Base-by-base conservation (phyloP, 352 stramenopile species). In the Pythium biforme region DNA sequence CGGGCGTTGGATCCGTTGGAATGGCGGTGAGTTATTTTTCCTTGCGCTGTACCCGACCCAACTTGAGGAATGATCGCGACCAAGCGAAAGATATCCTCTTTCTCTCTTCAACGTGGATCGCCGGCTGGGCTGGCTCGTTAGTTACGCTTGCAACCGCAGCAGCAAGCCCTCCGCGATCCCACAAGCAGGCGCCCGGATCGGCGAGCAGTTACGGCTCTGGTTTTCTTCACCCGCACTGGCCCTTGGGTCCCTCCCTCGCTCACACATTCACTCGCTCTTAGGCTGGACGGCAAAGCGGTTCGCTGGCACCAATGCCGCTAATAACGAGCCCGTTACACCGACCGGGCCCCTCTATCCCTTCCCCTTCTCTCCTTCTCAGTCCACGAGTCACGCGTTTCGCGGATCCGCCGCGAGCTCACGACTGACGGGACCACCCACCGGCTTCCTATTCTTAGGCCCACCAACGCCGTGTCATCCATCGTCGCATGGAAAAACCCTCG, bases 71-170 rank as follows among this genome's bases (percentile, higher is more conserved):
- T 56, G 54, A 62, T 55, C 58, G 41, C 37, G 37, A 43, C 37
- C 37, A 43, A 22, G 57, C 61, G 61, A 59, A 68, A 68, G 61
- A 68, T 68, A 68, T 62, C 54, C 61, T 51, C 39, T 41, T 25
- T 39, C 61, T 41, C 31, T 39, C 61, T 68, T 68, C 61, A 62
- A 68, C 61, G 53, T 61, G 59, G 56, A 47, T 50, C 34, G 31
- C 54, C 33, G 25, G n/a, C 25, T n/a, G n/a, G n/a, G 40, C 51
- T 23, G n/a, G 46, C 46, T 53, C 48, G 47, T 56, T 66, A 66
- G 59, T 66, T 66, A 66, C 59, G 39, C 19, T 50, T n/a, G 27
- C 40, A 43, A 43, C 37, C 37, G 37, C 37, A 43, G 37, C 37
- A 43, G 37, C 37, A 17, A 43, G 1, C 37, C 37, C 45, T 20